A percentile compares a stretch with the other conserved stretches of the same genome.
These are phyloP conservation scores for Aspergillus alliaceus DNA, from an alignment of 2,329 filamentous ascomycete genomes.

Conservation along the genomic window DNA sequence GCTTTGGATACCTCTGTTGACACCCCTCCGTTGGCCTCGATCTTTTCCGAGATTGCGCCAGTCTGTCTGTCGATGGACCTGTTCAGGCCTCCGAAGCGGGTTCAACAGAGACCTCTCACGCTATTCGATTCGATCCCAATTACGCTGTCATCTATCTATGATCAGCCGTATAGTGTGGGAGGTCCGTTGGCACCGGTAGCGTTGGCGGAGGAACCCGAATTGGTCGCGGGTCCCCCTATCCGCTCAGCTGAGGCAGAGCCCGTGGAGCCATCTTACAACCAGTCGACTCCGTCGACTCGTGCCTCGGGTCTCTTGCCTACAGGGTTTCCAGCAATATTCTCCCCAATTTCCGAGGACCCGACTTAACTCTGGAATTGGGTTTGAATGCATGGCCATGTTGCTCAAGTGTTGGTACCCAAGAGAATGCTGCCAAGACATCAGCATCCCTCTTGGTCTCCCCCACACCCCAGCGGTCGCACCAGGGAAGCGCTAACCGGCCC, in stretches of 20 bases:
- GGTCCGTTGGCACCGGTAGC: slow-evolving; percentile 13
- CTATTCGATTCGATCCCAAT: slow-evolving; percentile 5
- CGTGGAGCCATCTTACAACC: neutral
- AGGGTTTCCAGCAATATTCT: slow-evolving; percentile 9
- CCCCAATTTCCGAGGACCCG: slow-evolving; percentile 16
- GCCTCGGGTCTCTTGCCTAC: slow-evolving; percentile 4
- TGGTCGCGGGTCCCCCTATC: slow-evolving; percentile 9
- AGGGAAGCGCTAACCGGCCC: neutral
- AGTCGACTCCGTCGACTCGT: neutral
- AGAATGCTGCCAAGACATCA: neutral
- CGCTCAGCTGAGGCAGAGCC: slow-evolving; percentile 8
- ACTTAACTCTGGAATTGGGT: slow-evolving; percentile 1
- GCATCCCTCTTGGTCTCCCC: neutral
- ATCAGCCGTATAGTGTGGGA: slow-evolving; percentile 7
- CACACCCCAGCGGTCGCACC: neutral
- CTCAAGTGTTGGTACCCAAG: slow-evolving; percentile 11
- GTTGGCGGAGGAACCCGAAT: slow-evolving; percentile 13
- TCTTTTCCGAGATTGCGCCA: slow-evolving; percentile 3
- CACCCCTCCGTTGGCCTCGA: slow-evolving; percentile 1
- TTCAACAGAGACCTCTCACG: slow-evolving; percentile 9
- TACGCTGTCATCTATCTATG: slow-evolving; percentile 9
- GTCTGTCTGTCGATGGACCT: neutral
- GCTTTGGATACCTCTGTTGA: slow-evolving; percentile 9
- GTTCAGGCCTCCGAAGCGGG: neutral
- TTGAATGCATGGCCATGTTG: slow-evolving; percentile 5